Conservation (phyloP, 164 flowering plant species). For the Dillenia turbinata region DNA sequence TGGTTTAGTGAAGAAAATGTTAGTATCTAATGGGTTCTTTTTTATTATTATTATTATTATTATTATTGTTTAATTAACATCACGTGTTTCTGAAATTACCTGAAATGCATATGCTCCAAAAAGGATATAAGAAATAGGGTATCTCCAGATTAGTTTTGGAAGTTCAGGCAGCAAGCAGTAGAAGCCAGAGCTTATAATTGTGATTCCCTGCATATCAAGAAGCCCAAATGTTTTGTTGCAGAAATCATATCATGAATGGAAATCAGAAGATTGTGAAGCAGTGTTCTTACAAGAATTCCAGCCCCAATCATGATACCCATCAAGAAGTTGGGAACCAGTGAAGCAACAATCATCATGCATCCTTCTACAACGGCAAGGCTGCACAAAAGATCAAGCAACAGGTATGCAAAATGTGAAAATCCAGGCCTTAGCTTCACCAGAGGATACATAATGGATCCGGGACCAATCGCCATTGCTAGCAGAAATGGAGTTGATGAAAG, state of each 20-base stretch:
- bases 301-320: conserved; percentile 55
- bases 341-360: conserved; percentile 68
- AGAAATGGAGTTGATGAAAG: conserved; percentile 53
- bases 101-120: conserved; percentile 77
- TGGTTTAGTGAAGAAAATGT: no score
- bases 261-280: neutral
- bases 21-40: neutral
- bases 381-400: conserved; percentile 32
- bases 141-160: conserved; percentile 83
- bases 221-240: neutral
- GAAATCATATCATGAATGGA: neutral
- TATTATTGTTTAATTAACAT: neutral
- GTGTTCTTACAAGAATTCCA: conserved; percentile 32
- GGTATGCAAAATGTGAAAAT: conserved; percentile 28
- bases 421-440: conserved; percentile 49
- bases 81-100: conserved; percentile 29
- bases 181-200: conserved; percentile 85
- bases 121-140: conserved; percentile 66
- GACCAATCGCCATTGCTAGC: conserved; percentile 25
- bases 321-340: conserved; percentile 62
- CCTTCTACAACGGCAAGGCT: conserved; percentile 54
- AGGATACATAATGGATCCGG: conserved; percentile 35
- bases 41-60: neutral
- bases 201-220: conserved; percentile 46
- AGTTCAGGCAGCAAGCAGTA: conserved; percentile 74